Evolutionary conservation across 352 stramenopile genomes (phyloP), one percentile per base, ranked within the genome.

Genomic region (Pythium apleroticum): DNA sequence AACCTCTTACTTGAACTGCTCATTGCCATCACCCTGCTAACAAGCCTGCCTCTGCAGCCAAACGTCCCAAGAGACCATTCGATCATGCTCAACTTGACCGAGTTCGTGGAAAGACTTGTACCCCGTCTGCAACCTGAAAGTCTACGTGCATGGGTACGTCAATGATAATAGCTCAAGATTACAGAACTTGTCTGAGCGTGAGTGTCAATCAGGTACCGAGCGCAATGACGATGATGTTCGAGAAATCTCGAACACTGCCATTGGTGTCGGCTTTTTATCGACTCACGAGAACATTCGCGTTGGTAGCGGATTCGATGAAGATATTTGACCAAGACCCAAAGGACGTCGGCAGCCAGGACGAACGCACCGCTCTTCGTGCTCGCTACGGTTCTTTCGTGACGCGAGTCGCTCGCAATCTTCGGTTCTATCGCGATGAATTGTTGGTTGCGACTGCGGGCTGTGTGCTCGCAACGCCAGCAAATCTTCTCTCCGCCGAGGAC

Each of bases 341-440:
- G 2, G 28, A 55, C n/a, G n/a, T 11, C n/a, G 27, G n/a, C n/a
- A 28, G 22, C 27, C 6, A 43, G 5, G 2, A 19, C 31, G 48
- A 73, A 5, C 19, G 68, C 7, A 25, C 37, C 9, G 50, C 46
- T 37, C 33, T 71, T 22, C 57, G 57, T 1, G 52, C 41, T 22
- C 65, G 78, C 10, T 91, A 88, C 52, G 45, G 27, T 4, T 53
- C 55, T n/a, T 95, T 92, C 52, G 50, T 86, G n/a, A 25, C 58
- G 12, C 61, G 61, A 30, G 68, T 85, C 17, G 80, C 74, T 59
- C 52, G 48, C 10, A 80, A 91, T 60, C 66, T 88, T 28, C 79
- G 69, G 8, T 90, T 89, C 63, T 92, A 91, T 66, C 83, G 88
- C 60, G 83, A 93, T 54, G 86, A 95, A 27, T 56, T 93, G 20